These are phyloP conservation scores for Sporothrix pseudoabietina DNA, from an alignment of 2,329 filamentous ascomycete species.

Conservation along the genomic window DNA sequence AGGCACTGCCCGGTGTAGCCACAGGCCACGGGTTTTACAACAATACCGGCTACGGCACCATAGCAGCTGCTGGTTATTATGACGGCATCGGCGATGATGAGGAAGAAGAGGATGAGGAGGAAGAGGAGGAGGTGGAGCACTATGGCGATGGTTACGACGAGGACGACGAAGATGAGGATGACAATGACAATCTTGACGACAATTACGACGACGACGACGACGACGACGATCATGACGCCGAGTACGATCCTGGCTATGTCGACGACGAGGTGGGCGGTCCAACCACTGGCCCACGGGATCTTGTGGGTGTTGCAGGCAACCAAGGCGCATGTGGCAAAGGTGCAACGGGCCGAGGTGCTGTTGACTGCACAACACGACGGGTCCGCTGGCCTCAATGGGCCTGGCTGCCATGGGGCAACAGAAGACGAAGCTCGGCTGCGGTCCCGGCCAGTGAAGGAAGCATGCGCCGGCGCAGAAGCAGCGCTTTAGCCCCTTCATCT, in stretches of 20 bases:
- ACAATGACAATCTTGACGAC: constrained; percentile 24
- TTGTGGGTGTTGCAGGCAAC: constrained; percentile 11
- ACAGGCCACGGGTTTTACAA: constrained; percentile 28
- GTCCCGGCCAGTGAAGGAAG: not conserved
- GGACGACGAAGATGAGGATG: constrained; percentile 41
- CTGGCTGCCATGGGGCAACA: constrained; percentile 17
- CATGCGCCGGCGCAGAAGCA: constrained; percentile 19
- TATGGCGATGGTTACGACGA: constrained; percentile 43
- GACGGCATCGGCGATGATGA: constrained; percentile 24
- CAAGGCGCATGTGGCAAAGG: not conserved
- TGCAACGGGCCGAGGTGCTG: not conserved
- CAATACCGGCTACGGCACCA: constrained; percentile 28
- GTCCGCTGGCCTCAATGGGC: constrained; percentile 16
- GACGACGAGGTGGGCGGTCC: constrained; percentile 17
- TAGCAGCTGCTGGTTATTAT: constrained; percentile 29
- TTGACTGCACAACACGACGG: not conserved
- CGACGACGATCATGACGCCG: constrained; percentile 15
- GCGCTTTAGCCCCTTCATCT: not conserved
- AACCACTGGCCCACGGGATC: not conserved
- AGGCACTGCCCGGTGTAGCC: not conserved
- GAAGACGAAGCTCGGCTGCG: constrained; percentile 4
- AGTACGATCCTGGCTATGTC: not conserved
- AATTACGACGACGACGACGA: constrained; percentile 16
- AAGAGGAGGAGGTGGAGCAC: constrained; percentile 21
- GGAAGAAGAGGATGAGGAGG: constrained; percentile 28